Conservation (phyloP, 2,329 filamentous ascomycete genomes). For the Xylaria sp. region DNA sequence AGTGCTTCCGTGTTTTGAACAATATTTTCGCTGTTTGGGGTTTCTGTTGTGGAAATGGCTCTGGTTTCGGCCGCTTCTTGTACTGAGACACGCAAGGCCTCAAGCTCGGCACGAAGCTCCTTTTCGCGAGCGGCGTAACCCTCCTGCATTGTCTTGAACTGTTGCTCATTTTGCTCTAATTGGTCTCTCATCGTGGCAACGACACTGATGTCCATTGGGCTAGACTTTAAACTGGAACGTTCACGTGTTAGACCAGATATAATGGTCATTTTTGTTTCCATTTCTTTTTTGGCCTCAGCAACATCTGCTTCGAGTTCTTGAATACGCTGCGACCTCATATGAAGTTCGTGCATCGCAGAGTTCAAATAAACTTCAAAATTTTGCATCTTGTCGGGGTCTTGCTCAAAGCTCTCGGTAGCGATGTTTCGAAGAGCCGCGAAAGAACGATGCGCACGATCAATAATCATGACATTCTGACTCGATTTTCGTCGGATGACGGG, state of each 20-base stretch:
- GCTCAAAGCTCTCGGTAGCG: slow-evolving; percentile 84
- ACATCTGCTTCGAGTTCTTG: slow-evolving; percentile 90
- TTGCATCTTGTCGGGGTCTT: slow-evolving; percentile 84
- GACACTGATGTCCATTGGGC: slow-evolving; percentile 90
- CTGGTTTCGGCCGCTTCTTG: slow-evolving; percentile 46
- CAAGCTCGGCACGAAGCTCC: slow-evolving; percentile 77
- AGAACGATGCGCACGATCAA: slow-evolving; percentile 90
- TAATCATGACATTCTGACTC: slow-evolving; percentile 85
- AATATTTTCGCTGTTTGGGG: slow-evolving; percentile 47
- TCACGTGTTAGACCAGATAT: slow-evolving; percentile 95
- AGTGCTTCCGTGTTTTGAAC: slow-evolving; percentile 48
- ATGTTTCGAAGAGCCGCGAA: slow-evolving; percentile 91
- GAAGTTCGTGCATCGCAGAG: slow-evolving; percentile 90
- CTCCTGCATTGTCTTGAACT: slow-evolving; percentile 78
- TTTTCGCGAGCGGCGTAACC: slow-evolving; percentile 78
- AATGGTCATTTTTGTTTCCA: slow-evolving; percentile 96
- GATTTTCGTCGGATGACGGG: slow-evolving; percentile 93
- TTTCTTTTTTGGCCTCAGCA: slow-evolving; percentile 86
- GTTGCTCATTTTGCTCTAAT: slow-evolving; percentile 84
- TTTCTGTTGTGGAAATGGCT: slow-evolving; percentile 30
- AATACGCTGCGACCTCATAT: slow-evolving; percentile 86
- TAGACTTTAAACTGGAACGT: slow-evolving; percentile 84
- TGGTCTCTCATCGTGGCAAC: slow-evolving; percentile 89
- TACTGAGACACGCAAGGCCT: slow-evolving; percentile 69
- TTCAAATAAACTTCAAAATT: slow-evolving; percentile 94